phyloP scores from a whole-genome alignment of 1,284 basidiomycete species.

The Puccinia coronata region DNA sequence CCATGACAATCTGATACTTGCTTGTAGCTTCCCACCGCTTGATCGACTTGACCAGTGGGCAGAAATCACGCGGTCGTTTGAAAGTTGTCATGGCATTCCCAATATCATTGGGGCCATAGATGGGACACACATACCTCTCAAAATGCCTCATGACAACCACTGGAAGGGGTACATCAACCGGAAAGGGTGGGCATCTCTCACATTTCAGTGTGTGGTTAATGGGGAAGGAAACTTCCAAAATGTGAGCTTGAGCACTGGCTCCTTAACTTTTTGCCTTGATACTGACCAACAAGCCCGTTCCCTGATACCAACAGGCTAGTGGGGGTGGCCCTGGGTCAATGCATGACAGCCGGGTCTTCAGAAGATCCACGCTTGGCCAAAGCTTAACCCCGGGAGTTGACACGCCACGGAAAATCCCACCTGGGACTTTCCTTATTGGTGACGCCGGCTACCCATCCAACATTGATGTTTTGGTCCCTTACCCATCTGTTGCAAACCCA shows the following conservation, averaged over 20 bases:
- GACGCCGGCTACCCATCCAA: neutral
- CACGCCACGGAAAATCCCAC: neutral
- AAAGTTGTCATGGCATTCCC: neutral
- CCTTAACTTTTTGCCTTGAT: too few species aligned
- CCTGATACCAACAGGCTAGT: too few species aligned
- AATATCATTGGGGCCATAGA: neutral
- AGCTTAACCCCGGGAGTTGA: neutral
- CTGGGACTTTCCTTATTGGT: neutral
- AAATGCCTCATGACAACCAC: neutral
- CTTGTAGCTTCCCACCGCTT: neutral
- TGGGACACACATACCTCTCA: neutral
- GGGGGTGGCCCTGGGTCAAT: neutral
- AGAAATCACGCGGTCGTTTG: neutral
- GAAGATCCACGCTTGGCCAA: neutral
- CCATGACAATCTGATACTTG: neutral
- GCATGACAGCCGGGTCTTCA: neutral
- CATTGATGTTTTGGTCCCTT: neutral
- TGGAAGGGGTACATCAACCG: constrained; percentile 7
- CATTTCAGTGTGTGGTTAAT: too few species aligned
- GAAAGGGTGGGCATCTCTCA: too few species aligned
- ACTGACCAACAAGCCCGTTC: too few species aligned
- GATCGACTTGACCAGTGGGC: neutral
- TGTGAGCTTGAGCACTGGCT: too few species aligned
- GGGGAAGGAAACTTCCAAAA: too few species aligned
- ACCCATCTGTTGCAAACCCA: neutral